phyloP scores from a whole-genome alignment of 1,284 basidiomycete species.

The Puccinia polysora region DNA sequence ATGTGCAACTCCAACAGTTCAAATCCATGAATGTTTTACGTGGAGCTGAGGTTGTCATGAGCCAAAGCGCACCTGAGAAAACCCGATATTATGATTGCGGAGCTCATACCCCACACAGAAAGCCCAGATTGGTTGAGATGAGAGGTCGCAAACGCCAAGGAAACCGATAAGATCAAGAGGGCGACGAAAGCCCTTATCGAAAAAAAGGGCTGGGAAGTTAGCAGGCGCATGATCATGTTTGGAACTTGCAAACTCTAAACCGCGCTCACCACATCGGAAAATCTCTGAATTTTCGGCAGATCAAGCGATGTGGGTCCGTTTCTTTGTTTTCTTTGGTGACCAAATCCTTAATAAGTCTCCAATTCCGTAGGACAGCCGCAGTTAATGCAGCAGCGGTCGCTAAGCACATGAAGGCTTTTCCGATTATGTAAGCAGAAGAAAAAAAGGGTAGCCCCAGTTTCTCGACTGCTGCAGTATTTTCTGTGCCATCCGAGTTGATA shows the following conservation, averaged over 20 bases:
- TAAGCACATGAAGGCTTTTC: constrained; percentile 37
- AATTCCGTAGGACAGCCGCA: constrained; percentile 17
- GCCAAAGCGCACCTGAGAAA: constrained; percentile 25
- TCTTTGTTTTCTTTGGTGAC: constrained; percentile 3
- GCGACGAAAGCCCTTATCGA: constrained; percentile 25
- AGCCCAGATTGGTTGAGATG: constrained; percentile 18
- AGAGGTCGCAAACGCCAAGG: constrained; percentile 26
- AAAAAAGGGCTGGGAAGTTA: neutral
- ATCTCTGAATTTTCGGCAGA: constrained; percentile 34
- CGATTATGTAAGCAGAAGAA: constrained; percentile 37
- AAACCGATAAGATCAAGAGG: constrained; percentile 17
- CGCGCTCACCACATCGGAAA: constrained; percentile 38
- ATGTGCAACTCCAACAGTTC: no score
- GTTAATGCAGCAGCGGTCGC: constrained; percentile 39
- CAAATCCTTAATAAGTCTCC: constrained; percentile 12
- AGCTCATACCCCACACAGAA: constrained; percentile 16
- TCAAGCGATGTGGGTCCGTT: constrained; percentile 35
- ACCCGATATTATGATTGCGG: constrained; percentile 30
- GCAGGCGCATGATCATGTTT: no score
- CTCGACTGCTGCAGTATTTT: constrained; percentile 14
- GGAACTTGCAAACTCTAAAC: neutral
- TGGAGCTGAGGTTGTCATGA: no score
- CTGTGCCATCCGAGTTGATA: constrained; percentile 27
- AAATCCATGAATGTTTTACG: no score
- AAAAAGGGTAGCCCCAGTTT: constrained; percentile 34